Evolutionary conservation across 2,329 filamentous ascomycete genomes (phyloP).

Genomic region (Alternaria sp.): DNA sequence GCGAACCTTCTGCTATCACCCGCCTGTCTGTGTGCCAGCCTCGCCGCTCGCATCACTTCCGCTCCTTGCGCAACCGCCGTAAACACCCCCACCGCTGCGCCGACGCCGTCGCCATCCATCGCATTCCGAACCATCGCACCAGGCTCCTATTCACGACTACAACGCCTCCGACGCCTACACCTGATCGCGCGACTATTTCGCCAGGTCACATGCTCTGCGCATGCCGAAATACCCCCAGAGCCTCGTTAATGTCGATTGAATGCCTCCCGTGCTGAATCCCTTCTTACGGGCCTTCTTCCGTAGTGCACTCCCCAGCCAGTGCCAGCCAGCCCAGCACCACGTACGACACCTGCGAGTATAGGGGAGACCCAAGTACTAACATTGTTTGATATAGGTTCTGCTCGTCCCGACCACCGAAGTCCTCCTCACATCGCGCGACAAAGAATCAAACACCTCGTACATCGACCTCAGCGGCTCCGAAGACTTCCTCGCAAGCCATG

Average conservation of each 20-base stretch:
- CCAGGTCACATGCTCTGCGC: constrained; percentile 39
- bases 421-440: constrained; percentile 84
- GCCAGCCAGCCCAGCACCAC: constrained; percentile 88
- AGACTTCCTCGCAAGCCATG: constrained; percentile 96
- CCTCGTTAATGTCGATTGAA: constrained; percentile 63
- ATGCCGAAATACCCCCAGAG: constrained; percentile 20
- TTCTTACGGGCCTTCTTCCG: constrained; percentile 99
- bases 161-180: constrained; percentile 12
- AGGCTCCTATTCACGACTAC: constrained; percentile 33
- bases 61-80: not conserved
- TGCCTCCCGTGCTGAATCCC: constrained; percentile 95
- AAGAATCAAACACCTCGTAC: constrained; percentile 78
- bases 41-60: not conserved
- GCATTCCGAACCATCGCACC: constrained; percentile 21
- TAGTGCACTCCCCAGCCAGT: constrained; percentile 90
- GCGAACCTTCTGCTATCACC: constrained; percentile 9
- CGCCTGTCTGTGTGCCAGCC: constrained; percentile 2
- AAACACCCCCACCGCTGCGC: constrained; percentile 1
- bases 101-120: constrained; percentile 11
- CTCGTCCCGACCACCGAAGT: constrained; percentile 94
- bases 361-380: constrained; percentile 4
- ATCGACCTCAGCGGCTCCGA: constrained; percentile 85
- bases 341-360: constrained; percentile 49
- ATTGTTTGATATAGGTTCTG: constrained; percentile 63
- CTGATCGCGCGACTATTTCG: constrained; percentile 25